Evolutionary conservation across 768 basidiomycete genomes (phyloP), one percentile per base, ranked within the genome.

Genomic region (Wakefieldia striispora): DNA sequence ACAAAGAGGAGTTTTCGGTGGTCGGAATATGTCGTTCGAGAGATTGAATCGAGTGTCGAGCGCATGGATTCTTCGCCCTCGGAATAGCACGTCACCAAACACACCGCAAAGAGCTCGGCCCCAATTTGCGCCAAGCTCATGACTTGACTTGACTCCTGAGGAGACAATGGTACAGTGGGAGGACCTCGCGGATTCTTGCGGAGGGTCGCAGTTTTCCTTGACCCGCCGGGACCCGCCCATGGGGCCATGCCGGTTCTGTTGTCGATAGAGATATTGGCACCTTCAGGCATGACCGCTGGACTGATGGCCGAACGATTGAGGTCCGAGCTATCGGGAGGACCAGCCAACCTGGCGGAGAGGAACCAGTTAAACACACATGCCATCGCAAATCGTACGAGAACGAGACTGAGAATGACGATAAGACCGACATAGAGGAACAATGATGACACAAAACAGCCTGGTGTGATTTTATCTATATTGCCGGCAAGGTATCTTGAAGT

Each of bases 301-400:
- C 89, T 92, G 65, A 99, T 91, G 43, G 83, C 95, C 13, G 85
- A 81, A 38, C 91, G 79, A 55, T 86, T 83, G 31, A 97, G 76
- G 44, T 91, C 78, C 51, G 77, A 78, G 53, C 67, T 82, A 53
- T 79, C 79, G 0, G 91, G 91, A 21, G 91, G 82, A 11, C 83
- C 82, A 16, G 93, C 88, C 29, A 98, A 78, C 47, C 79, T 79
- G 8, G 80, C 81, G 10, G 94, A 95, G 42, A 98, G 72, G 74
- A 91, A 95, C 97, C 97, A 99, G 61, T 83, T 93, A 78, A 98
- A 99, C 36, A 95, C 68, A 67, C 91, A 91, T 1, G 97, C 97
- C 95, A 99, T 97, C 59, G 78, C 69, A 71, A 98, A 99, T 31
- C 97, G 90, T 27, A 91, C 84, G 54, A 97, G 70, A 27, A 99